A percentile compares a stretch with the other conserved stretches of the same genome.
Evolutionary conservation across 2,329 filamentous ascomycete genomes (phyloP).

Genomic region (Pseudocercospora fuligena): DNA sequence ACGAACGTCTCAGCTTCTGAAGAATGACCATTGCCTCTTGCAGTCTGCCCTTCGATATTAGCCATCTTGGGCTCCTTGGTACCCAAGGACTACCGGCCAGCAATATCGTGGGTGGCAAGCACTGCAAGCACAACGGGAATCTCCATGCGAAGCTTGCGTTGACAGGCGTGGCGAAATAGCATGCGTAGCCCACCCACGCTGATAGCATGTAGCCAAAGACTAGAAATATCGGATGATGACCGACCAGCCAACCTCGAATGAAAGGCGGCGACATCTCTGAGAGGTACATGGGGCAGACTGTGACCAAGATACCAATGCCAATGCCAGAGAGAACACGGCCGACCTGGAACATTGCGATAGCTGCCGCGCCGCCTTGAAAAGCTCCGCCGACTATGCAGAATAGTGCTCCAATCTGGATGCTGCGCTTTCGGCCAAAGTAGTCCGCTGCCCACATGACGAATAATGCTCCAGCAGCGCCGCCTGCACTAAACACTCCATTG

Average conservation of each 20-base stretch:
- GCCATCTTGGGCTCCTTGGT: constrained; percentile 16
- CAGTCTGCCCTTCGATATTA: not conserved
- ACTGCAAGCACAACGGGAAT: constrained; percentile 16
- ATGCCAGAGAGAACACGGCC: constrained; percentile 15
- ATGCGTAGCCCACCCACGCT: constrained; percentile 16
- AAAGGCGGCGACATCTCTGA: constrained; percentile 15
- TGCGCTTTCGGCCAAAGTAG: constrained; percentile 17
- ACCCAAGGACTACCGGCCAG: constrained; percentile 11
- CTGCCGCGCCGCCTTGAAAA: constrained; percentile 16
- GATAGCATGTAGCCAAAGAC: constrained; percentile 19
- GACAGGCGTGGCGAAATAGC: constrained; percentile 18
- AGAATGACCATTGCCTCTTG: constrained; percentile 5
- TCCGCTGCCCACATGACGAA: constrained; percentile 17
- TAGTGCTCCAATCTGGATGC: constrained; percentile 15
- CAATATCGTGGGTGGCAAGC: constrained; percentile 16
- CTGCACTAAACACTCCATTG: constrained; percentile 21
- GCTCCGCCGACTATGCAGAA: constrained; percentile 20
- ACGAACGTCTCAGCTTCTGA: not conserved
- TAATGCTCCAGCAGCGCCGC: constrained; percentile 18
- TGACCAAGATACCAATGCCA: constrained; percentile 15
- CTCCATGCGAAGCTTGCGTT: constrained; percentile 18
- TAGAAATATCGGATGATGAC: constrained; percentile 15
- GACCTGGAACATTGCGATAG: constrained; percentile 21
- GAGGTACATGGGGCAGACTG: constrained; percentile 16
- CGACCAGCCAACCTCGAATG: constrained; percentile 18